These are phyloP conservation scores for Rhododendron griersonianum DNA, from an alignment of 148 eudicot genomes.

Conservation along the genomic window DNA sequence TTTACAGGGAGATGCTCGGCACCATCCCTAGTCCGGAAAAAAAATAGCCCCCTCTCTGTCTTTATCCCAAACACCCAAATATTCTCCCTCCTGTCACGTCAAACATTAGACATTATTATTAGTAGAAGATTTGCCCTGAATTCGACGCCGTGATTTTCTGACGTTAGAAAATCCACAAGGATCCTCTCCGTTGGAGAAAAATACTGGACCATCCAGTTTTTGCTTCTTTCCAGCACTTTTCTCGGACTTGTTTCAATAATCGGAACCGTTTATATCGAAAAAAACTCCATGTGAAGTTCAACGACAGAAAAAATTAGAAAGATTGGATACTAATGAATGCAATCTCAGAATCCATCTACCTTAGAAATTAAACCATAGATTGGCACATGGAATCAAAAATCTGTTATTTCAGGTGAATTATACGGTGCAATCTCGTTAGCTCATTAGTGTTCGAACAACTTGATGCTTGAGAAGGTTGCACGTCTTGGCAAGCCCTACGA, in stretches of 20 bases:
- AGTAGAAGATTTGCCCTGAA: constrained; percentile 1
- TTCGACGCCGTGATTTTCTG: constrained; percentile 20
- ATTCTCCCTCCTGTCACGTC: constrained; percentile 28
- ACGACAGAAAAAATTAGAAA: no score
- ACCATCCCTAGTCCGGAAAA: no score
- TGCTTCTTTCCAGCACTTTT: not conserved
- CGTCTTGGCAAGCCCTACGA: not conserved
- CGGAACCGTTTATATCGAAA: not conserved
- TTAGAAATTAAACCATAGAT: not conserved
- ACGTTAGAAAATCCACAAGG: not conserved
- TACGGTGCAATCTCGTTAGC: not conserved
- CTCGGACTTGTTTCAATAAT: not conserved
- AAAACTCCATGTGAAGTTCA: not conserved
- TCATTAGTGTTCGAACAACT: no score
- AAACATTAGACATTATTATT: constrained; percentile 15
- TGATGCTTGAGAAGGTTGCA: no score
- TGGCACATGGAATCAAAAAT: not conserved
- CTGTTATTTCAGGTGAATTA: not conserved
- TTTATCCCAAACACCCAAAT: constrained; percentile 2
- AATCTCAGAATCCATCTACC: not conserved
- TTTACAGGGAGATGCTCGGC: no score
- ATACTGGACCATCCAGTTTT: not conserved
- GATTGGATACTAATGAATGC: not conserved
- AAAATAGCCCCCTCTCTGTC: not conserved
- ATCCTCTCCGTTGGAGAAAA: not conserved